Percentiles rank a stretch among this genome's conserved stretches.
These are phyloP conservation scores for Ophiostoma angusticollis DNA, from an alignment of 2,329 filamentous ascomycete genomes.

Conservation along the genomic window DNA sequence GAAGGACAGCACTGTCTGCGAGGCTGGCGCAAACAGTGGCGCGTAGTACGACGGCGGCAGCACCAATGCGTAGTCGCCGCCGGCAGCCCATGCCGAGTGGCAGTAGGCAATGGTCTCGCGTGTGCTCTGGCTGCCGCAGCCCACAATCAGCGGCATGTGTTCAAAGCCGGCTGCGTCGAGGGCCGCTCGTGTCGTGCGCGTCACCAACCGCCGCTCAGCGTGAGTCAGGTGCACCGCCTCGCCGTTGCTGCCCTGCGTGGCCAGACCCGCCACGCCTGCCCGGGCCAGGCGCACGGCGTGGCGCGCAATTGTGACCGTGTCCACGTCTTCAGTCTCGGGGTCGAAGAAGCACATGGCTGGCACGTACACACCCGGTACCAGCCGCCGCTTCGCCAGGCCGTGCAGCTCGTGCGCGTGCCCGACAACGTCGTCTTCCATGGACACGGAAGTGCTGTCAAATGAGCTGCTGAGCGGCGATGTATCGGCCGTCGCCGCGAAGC, in stretches of 20 bases:
- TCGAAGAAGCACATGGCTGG: constrained; percentile 66
- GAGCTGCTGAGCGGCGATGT: constrained; percentile 29
- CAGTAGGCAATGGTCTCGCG: constrained; percentile 60
- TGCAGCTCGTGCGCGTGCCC: not conserved
- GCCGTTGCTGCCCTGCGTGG: constrained; percentile 70
- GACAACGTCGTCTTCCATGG: constrained; percentile 16
- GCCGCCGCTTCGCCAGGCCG: constrained; percentile 18
- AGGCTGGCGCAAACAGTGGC: constrained; percentile 47
- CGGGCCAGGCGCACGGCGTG: constrained; percentile 58
- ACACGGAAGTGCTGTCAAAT: constrained; percentile 27
- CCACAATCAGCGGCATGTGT: constrained; percentile 60
- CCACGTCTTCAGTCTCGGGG: constrained; percentile 50
- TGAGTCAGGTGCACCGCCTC: constrained; percentile 69
- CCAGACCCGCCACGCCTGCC: constrained; percentile 59
- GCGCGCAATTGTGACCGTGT: constrained; percentile 45
- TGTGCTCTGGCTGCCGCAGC: constrained; percentile 61
- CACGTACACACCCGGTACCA: constrained; percentile 50
- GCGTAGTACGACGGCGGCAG: constrained; percentile 69
- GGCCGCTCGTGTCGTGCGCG: constrained; percentile 54
- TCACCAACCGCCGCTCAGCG: constrained; percentile 56
- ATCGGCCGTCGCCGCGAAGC: constrained; percentile 19
- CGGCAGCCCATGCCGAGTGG: constrained; percentile 52
- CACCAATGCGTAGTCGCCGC: constrained; percentile 64
- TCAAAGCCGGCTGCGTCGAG: constrained; percentile 53
- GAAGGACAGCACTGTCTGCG: constrained; percentile 49